Percentiles rank a stretch among this genome's conserved stretches.
These are phyloP conservation scores for Ceratocystis colombiana DNA, from an alignment of 2,329 filamentous ascomycete species.

Conservation along the genomic window DNA sequence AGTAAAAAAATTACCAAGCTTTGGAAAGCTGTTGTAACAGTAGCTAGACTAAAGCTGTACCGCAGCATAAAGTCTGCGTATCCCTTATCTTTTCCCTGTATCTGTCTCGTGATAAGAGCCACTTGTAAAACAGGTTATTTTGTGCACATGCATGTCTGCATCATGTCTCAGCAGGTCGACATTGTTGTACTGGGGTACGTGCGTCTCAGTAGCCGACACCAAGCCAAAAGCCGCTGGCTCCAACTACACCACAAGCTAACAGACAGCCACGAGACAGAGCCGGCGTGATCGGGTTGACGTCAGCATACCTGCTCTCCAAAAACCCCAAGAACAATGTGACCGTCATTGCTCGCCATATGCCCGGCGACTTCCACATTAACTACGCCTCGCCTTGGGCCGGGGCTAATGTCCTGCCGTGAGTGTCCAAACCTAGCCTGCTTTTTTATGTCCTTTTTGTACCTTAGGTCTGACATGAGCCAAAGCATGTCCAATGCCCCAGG, in stretches of 20 bases:
- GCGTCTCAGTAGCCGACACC: not conserved
- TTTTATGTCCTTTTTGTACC: not conserved
- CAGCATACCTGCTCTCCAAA: conserved; percentile 41
- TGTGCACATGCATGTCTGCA: not conserved
- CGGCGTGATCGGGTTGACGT: conserved; percentile 44
- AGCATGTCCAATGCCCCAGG: conserved; percentile 39
- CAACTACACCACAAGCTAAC: conserved; percentile 2
- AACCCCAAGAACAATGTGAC: conserved; percentile 46
- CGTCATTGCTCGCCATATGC: conserved; percentile 78
- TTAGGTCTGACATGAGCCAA: not conserved
- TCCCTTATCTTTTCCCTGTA: too few species aligned
- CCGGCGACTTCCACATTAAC: conserved; percentile 83
- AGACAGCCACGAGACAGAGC: conserved; percentile 31
- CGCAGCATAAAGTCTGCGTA: too few species aligned
- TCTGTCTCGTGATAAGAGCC: too few species aligned
- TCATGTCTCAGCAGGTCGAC: conserved; percentile 20
- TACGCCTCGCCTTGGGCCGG: conserved; percentile 87
- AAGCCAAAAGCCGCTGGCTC: not conserved
- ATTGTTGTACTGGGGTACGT: conserved; percentile 25
- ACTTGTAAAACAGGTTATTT: not conserved
- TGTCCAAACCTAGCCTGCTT: conserved; percentile 25
- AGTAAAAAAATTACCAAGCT: too few species aligned
- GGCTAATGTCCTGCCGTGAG: conserved; percentile 66
- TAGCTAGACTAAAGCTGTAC: too few species aligned
- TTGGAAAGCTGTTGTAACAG: too few species aligned